Evolutionary conservation across 192 early-diverging fungal species (phyloP).

Genomic region (Entrophospora sp.): DNA sequence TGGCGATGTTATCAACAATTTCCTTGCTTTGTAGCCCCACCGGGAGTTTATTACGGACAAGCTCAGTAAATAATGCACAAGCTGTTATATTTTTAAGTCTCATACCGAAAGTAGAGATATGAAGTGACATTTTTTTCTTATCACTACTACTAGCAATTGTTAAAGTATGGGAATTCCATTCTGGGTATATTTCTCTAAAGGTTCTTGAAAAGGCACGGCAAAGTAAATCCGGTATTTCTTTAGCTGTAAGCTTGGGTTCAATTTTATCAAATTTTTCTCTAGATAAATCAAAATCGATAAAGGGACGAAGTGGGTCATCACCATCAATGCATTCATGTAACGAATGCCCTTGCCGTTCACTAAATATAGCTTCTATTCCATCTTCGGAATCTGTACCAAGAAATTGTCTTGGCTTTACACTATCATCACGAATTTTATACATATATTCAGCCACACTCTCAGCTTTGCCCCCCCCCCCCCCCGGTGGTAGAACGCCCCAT

Average conservation of each 20-base stretch:
- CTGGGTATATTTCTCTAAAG: background rate
- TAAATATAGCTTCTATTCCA: too few relatives aligned
- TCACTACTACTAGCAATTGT: conserved; percentile 3
- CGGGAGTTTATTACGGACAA: background rate
- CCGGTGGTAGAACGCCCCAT: too few relatives aligned
- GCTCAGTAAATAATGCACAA: background rate
- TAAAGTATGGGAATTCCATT: background rate
- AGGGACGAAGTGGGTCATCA: background rate
- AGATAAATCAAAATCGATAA: too few relatives aligned
- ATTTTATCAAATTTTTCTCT: background rate
- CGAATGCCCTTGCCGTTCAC: too few relatives aligned
- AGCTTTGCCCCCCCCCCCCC: too few relatives aligned
- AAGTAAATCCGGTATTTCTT: background rate
- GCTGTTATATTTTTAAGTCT: too few relatives aligned
- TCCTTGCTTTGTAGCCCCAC: background rate
- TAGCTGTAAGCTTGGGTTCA: background rate
- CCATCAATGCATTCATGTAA: too few relatives aligned
- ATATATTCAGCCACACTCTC: too few relatives aligned
- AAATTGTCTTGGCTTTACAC: too few relatives aligned
- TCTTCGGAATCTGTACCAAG: too few relatives aligned
- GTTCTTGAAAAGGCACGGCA: background rate
- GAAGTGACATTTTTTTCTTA: background rate
- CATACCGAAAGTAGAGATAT: too few relatives aligned
- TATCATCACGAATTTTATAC: too few relatives aligned
- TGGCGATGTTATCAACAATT: background rate